A percentile compares a stretch with the other conserved stretches of the same genome.
Conservation (phyloP, 2,329 filamentous ascomycete species). For the Erysiphe pulchra region DNA sequence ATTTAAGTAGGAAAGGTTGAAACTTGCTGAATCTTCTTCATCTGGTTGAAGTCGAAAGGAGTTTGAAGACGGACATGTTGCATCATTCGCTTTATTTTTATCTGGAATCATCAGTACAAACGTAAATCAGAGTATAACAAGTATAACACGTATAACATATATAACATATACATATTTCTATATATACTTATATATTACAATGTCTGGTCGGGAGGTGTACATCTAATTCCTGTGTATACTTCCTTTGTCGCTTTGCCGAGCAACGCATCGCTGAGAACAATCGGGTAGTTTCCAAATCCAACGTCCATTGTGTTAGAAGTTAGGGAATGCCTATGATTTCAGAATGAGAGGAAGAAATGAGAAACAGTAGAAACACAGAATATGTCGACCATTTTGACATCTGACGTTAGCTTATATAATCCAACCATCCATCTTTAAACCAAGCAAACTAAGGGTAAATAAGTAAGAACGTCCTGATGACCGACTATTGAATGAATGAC, state of each 20-base stretch:
- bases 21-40: constrained; percentile 14
- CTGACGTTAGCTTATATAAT: no score
- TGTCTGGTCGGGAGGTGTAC: constrained; percentile 15
- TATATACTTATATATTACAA: no score
- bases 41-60: constrained; percentile 25
- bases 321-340: no score
- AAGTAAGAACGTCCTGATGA: no score
- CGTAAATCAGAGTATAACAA: background rate
- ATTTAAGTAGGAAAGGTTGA: constrained; percentile 26
- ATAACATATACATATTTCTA: no score
- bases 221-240: constrained; percentile 32
- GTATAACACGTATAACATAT: background rate
- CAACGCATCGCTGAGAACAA: constrained; percentile 35
- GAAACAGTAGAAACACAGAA: no score
- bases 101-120: constrained; percentile 17
- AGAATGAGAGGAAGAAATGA: no score
- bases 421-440: no score
- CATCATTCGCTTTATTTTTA: constrained; percentile 32
- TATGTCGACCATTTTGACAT: no score
- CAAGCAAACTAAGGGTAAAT: no score
- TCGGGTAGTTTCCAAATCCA: constrained; percentile 33
- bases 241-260: constrained; percentile 29
- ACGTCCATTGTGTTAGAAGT: constrained; percentile 22
- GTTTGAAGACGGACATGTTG: constrained; percentile 18
- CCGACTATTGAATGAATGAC: no score